Evolutionary conservation across 345 rosid species (phyloP), one percentile per base, ranked within the genome.

Genomic region (Mallotus nudiflorus): DNA sequence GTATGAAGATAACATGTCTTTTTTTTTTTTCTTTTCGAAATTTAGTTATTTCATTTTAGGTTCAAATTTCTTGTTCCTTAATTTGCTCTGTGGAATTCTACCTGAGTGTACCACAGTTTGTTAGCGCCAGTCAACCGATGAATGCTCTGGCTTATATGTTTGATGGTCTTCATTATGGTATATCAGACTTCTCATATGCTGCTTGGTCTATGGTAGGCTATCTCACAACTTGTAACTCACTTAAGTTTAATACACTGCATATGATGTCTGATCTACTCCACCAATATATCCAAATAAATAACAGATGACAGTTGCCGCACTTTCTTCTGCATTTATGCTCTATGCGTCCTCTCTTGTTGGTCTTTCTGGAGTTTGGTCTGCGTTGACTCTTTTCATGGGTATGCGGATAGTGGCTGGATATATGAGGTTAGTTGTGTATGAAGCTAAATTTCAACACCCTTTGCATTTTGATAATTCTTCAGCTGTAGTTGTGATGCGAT

Each of bases 121-220:
- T 84, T 18, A 68, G 82, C 50, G 78, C 66, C 29, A 79, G 80
- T 46, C 78, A 78, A 68, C 88, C 84, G 9, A 49, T 82, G 62
- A 77, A 75, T 61, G 83, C 82, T 11, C 51, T 82, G 59, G 88
- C 88, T 51, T 84, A 77, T 49, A 73, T 77, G 19, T 84, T 82
- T 27, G 88, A 84, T 37, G 88, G 88, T 55, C 76, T 84, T 62
- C 85, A 84, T 53, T 84, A 77, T 13, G 85, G 87, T 5, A 65
- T 82, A n/a, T 82, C 85, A 0, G 85, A 84, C 72, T 84, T 84
- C 48, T 65, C 80, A 14, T 82, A 72, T 27, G 83, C 85, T 19
- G 88, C 88, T n/a, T 77, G 62, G 73, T 82, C 88, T 7, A 80
- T 73, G 85, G 87, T 82, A 79, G 72, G 48, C 51, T 31, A 12